Percentiles rank a stretch among this genome's conserved stretches.
Conservation (phyloP, 1,139 yeast species). For the Pichia sp. region DNA sequence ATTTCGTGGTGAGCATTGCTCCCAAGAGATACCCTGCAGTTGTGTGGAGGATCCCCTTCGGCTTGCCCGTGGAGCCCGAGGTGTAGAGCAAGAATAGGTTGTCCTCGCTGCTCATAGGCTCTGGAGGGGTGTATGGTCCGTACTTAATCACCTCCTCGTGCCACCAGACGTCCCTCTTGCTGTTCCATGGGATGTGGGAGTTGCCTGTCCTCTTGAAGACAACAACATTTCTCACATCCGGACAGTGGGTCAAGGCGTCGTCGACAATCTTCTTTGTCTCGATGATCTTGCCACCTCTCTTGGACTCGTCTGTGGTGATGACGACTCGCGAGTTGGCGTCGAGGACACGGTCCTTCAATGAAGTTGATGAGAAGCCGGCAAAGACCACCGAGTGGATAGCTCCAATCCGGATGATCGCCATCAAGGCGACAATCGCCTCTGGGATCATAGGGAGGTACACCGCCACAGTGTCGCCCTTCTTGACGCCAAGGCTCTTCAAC, state of each 20-base stretch:
- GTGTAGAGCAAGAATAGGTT: slow-evolving; percentile 63
- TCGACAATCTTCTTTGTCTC: slow-evolving; percentile 82
- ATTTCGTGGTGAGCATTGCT: slow-evolving; percentile 65
- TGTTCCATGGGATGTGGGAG: slow-evolving; percentile 57
- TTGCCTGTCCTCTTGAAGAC: slow-evolving; percentile 75
- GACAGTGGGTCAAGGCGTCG: slow-evolving; percentile 69
- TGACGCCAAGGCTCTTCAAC: slow-evolving; percentile 61
- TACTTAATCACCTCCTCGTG: slow-evolving; percentile 67
- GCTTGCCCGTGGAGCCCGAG: slow-evolving; percentile 68
- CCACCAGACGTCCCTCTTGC: slow-evolving; percentile 75
- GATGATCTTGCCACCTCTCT: slow-evolving; percentile 78
- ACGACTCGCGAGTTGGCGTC: slow-evolving; percentile 74
- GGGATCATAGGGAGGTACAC: slow-evolving; percentile 87
- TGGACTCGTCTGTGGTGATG: slow-evolving; percentile 76
- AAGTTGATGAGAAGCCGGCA: slow-evolving; percentile 78
- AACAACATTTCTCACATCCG: slow-evolving; percentile 62
- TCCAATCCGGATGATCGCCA: slow-evolving; percentile 75
- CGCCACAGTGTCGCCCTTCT: slow-evolving; percentile 81
- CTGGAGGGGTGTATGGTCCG: slow-evolving; percentile 62
- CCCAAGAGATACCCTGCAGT: slow-evolving; percentile 79
- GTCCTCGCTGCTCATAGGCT: slow-evolving; percentile 56
- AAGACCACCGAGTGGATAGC: slow-evolving; percentile 81
- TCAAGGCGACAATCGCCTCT: slow-evolving; percentile 66
- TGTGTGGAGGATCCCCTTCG: slow-evolving; percentile 67
- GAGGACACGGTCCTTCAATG: slow-evolving; percentile 69